Percentiles rank a stretch among this genome's conserved stretches.
Evolutionary conservation across 805 yeast species (phyloP).

Genomic region (Nakazawaea populi): DNA sequence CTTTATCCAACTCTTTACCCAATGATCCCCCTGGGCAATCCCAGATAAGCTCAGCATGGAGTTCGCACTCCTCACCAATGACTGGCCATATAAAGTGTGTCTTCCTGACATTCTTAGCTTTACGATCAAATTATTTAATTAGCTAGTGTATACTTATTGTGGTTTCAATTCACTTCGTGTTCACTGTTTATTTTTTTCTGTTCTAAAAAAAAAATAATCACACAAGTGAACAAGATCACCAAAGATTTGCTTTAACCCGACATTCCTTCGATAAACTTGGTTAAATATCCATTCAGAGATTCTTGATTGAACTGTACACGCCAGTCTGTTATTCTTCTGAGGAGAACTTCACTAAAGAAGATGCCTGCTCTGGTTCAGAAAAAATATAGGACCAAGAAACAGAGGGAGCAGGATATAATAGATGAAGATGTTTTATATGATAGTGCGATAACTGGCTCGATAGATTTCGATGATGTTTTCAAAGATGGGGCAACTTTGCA

Average conservation of each 20-base stretch:
- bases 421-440: slow-evolving; percentile 26
- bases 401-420: background rate
- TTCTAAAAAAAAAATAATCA: background rate
- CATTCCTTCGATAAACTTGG: background rate
- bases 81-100: slow-evolving; percentile 28
- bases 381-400: background rate
- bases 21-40: slow-evolving; percentile 16
- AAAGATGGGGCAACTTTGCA: slow-evolving; percentile 56
- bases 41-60: slow-evolving; percentile 14
- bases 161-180: no score
- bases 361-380: background rate
- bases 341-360: background rate
- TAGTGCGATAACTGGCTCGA: slow-evolving; percentile 25
- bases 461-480: slow-evolving; percentile 23
- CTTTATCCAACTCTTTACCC: slow-evolving; percentile 26
- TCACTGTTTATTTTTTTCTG: no score
- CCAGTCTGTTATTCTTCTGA: background rate
- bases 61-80: slow-evolving; percentile 20
- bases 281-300: no score
- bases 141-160: no score
- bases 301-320: no score
- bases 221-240: background rate
- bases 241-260: background rate
- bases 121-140: no score
- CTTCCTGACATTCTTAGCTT: slow-evolving; percentile 24